These are phyloP conservation scores for Chytridium lagenaria DNA, from an alignment of 371 early-diverging fungal species.

Conservation along the genomic window DNA sequence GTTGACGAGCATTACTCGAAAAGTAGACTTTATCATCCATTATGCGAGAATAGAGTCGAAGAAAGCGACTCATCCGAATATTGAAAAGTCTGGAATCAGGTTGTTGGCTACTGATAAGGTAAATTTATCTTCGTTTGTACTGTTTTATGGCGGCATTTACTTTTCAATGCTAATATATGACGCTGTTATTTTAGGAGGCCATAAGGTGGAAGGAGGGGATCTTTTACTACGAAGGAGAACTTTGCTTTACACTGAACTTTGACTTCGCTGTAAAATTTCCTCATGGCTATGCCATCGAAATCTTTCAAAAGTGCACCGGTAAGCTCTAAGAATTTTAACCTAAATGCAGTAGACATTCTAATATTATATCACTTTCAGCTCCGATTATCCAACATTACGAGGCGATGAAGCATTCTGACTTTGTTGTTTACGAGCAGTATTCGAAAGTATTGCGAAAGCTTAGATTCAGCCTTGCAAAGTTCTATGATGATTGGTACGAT, in stretches of 20 bases:
- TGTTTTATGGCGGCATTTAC: neutral
- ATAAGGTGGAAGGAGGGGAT: neutral
- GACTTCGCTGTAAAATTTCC: conserved; percentile 9
- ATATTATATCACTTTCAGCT: neutral
- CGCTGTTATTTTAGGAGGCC: conserved; percentile 7
- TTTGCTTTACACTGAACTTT: neutral
- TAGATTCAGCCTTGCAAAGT: neutral
- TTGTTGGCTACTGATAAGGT: neutral
- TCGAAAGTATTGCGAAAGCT: neutral
- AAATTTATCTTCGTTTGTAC: neutral
- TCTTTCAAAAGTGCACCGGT: neutral
- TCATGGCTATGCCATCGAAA: neutral
- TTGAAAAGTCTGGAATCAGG: neutral
- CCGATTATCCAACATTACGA: neutral
- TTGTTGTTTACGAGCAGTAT: neutral
- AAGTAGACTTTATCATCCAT: neutral
- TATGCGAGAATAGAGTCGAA: neutral
- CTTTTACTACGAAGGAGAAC: neutral
- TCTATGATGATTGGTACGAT: neutral
- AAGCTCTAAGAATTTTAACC: neutral
- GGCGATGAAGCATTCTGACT: conserved; percentile 6
- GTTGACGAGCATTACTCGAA: neutral
- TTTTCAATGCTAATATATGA: neutral
- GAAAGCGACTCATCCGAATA: neutral
- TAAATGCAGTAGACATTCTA: neutral